Conservation (phyloP, 1,284 basidiomycete species). For the Trichosporon sp. region DNA sequence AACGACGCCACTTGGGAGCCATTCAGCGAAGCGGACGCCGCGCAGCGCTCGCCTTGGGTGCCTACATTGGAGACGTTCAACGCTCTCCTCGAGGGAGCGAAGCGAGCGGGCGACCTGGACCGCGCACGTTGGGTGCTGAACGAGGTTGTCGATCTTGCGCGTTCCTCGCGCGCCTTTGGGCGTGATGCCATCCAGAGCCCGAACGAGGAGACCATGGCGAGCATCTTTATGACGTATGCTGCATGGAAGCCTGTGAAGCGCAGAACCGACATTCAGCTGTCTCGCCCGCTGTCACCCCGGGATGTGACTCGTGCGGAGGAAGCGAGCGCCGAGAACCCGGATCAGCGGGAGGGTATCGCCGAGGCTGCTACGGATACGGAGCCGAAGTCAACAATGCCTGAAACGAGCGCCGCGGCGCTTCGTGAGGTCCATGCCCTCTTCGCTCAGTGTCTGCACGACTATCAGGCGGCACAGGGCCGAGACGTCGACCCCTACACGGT, state of each 20-base stretch:
- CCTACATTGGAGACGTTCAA: constrained; percentile 70
- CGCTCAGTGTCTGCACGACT: constrained; percentile 60
- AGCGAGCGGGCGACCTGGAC: constrained; percentile 73
- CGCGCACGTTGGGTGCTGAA: constrained; percentile 85
- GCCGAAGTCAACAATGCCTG: constrained; percentile 45
- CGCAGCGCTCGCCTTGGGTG: constrained; percentile 54
- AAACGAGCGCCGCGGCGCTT: constrained; percentile 66
- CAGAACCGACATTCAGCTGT: background rate
- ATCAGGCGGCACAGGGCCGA: constrained; percentile 4
- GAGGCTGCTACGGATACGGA: background rate
- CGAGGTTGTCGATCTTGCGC: constrained; percentile 59
- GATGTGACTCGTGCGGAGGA: background rate
- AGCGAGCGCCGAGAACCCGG: constrained; percentile 5
- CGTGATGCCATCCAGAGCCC: constrained; percentile 44
- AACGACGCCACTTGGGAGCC: constrained; percentile 46
- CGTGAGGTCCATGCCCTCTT: constrained; percentile 68
- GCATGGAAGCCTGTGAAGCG: constrained; percentile 58
- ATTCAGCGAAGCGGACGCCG: constrained; percentile 22
- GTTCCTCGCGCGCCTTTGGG: constrained; percentile 15
- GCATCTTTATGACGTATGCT: constrained; percentile 84
- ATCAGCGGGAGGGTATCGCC: constrained; percentile 5
- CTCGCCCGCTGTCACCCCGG: background rate
- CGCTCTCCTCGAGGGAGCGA: constrained; percentile 82
- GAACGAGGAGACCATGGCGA: constrained; percentile 69
- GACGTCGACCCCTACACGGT: constrained; percentile 22